Evolutionary conservation across 1,284 basidiomycete genomes (phyloP).

Genomic region (Rhodotorula sp.): DNA sequence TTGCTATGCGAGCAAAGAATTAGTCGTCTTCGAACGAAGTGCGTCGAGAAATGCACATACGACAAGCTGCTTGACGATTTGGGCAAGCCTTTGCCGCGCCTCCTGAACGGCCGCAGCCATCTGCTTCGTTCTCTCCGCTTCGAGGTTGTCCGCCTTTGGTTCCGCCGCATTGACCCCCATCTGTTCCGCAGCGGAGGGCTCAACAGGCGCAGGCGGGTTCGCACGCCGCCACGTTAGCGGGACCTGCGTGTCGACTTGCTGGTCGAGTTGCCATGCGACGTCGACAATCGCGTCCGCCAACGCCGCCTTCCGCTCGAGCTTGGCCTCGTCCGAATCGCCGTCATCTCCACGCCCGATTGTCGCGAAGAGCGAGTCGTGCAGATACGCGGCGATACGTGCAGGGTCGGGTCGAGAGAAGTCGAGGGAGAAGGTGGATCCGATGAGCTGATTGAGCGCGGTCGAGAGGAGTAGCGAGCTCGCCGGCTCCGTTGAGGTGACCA

Average conservation of each 20-base stretch:
- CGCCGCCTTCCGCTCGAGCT: neutral
- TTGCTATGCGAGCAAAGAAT: slow-evolving; percentile 50
- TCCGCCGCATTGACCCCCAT: slow-evolving; percentile 41
- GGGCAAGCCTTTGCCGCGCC: slow-evolving; percentile 52
- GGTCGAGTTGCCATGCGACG: slow-evolving; percentile 71
- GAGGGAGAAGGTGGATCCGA: slow-evolving; percentile 1
- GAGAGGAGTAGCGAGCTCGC: neutral
- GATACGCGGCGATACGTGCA: neutral
- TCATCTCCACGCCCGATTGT: neutral
- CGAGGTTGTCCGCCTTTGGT: neutral
- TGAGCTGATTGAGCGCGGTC: slow-evolving; percentile 6
- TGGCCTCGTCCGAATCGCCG: neutral
- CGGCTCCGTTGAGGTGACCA: neutral
- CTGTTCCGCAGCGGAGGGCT: slow-evolving; percentile 22
- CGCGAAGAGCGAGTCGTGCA: slow-evolving; percentile 12
- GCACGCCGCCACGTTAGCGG: slow-evolving; percentile 24
- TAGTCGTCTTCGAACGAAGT: neutral
- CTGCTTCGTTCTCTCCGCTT: slow-evolving; percentile 54
- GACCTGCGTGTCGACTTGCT: slow-evolving; percentile 58
- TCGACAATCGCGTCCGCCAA: slow-evolving; percentile 64
- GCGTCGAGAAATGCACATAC: slow-evolving; percentile 58
- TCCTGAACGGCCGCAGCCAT: slow-evolving; percentile 61
- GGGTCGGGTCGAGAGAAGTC: neutral
- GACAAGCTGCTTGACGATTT: slow-evolving; percentile 62
- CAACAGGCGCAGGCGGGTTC: slow-evolving; percentile 39